A percentile compares a stretch with the other conserved stretches of the same genome.
These are phyloP conservation scores for Davidsoniella eucalypti DNA, from an alignment of 2,329 filamentous ascomycete species.

Conservation along the genomic window DNA sequence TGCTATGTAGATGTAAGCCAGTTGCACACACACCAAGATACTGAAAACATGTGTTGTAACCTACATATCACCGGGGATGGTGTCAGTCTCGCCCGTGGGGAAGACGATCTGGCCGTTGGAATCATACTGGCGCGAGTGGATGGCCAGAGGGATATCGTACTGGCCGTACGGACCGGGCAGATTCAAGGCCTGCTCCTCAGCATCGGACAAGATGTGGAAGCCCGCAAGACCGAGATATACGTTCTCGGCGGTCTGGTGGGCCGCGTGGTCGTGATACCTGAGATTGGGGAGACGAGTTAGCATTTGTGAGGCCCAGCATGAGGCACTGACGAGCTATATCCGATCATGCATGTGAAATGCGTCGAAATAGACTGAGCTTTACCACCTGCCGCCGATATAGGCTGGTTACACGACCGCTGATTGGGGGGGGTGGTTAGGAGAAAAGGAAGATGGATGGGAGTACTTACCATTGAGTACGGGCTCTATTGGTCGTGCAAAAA, in stretches of 20 bases:
- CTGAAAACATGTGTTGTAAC: background rate
- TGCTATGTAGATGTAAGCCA: background rate
- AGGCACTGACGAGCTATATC: too few relatives aligned
- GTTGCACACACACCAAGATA: too few relatives aligned
- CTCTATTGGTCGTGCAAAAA: constrained; percentile 16
- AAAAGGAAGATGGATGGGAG: background rate
- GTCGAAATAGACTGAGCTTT: too few relatives aligned
- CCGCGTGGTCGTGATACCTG: constrained; percentile 32
- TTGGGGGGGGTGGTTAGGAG: too few relatives aligned
- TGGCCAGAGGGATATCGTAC: constrained; percentile 35
- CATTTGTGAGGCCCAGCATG: too few relatives aligned
- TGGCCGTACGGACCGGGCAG: constrained; percentile 32
- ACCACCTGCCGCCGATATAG: too few relatives aligned
- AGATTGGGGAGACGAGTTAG: too few relatives aligned
- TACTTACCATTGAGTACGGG: constrained; percentile 32
- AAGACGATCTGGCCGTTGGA: constrained; percentile 31
- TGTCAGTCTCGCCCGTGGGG: constrained; percentile 26
- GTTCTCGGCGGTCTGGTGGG: constrained; percentile 32
- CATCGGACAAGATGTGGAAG: constrained; percentile 36
- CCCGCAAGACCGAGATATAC: constrained; percentile 40
- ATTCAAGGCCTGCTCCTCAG: constrained; percentile 29
- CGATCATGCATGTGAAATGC: too few relatives aligned
- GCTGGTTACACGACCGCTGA: too few relatives aligned
- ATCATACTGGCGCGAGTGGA: constrained; percentile 35
- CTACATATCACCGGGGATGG: constrained; percentile 35